These are phyloP conservation scores for Penicillium sp. DNA, from an alignment of 2,329 filamentous ascomycete species.

Conservation along the genomic window DNA sequence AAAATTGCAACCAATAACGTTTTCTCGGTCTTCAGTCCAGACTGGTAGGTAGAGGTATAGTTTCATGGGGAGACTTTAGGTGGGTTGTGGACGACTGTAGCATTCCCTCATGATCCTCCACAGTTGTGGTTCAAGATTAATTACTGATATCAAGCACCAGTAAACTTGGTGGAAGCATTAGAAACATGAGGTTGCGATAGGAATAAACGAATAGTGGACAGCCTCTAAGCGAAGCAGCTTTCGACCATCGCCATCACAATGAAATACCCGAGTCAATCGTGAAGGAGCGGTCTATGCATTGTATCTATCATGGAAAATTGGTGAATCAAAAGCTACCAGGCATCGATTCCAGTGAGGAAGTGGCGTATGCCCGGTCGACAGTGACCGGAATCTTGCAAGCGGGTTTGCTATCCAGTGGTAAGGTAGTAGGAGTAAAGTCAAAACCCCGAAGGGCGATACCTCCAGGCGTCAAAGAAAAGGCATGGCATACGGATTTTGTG, in stretches of 20 bases:
- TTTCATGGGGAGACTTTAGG: neutral
- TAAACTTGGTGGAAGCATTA: neutral
- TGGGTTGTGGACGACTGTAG: too few relatives aligned
- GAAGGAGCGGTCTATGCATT: too few relatives aligned
- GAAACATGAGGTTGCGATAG: neutral
- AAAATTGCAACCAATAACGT: neutral
- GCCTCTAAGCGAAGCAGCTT: neutral
- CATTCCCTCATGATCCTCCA: neutral
- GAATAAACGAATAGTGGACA: neutral
- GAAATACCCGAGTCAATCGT: neutral
- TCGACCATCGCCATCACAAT: neutral
- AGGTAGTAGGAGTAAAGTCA: neutral
- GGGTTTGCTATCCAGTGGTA: too few relatives aligned
- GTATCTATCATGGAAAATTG: too few relatives aligned
- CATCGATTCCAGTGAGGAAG: too few relatives aligned
- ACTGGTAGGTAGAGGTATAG: neutral
- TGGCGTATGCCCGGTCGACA: too few relatives aligned
- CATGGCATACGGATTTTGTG: neutral
- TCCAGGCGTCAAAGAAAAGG: neutral
- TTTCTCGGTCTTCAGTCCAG: neutral
- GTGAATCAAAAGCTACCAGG: too few relatives aligned
- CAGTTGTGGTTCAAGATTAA: neutral
- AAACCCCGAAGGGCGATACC: too few relatives aligned
- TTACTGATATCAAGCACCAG: neutral
- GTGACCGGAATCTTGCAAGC: too few relatives aligned